These are phyloP conservation scores for Kazachstania taianensis DNA, from an alignment of 805 yeast genomes.

Conservation along the genomic window DNA sequence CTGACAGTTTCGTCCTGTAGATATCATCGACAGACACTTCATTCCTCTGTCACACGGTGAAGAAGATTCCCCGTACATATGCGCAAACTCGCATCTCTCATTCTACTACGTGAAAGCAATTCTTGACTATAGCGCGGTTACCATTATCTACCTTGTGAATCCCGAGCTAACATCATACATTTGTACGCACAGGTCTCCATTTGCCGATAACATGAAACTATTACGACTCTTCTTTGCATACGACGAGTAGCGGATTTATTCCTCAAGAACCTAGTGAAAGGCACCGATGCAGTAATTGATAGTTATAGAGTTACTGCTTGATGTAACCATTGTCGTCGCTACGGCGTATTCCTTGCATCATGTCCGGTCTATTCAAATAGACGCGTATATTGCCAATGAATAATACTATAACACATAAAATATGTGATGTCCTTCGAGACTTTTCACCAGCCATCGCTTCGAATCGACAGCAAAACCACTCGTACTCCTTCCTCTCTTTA, in stretches of 20 bases:
- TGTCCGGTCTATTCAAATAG: slow-evolving; percentile 14
- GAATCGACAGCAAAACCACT: neutral
- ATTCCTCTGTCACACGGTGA: slow-evolving; percentile 26
- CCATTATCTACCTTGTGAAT: slow-evolving; percentile 10
- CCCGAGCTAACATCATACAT: slow-evolving; percentile 16
- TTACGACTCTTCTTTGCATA: slow-evolving; percentile 14
- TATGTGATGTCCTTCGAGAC: slow-evolving; percentile 6
- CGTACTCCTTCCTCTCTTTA: no score
- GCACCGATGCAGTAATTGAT: slow-evolving; percentile 15
- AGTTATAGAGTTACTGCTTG: slow-evolving; percentile 26
- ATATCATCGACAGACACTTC: slow-evolving; percentile 27
- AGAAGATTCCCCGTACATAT: slow-evolving; percentile 17
- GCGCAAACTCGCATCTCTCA: slow-evolving; percentile 27
- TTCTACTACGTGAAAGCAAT: slow-evolving; percentile 25
- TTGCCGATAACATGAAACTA: slow-evolving; percentile 23
- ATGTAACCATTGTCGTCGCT: slow-evolving; percentile 32
- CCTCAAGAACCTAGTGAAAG: slow-evolving; percentile 29
- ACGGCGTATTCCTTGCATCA: slow-evolving; percentile 25
- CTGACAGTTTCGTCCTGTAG: slow-evolving; percentile 12
- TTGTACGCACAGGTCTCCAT: slow-evolving; percentile 30
- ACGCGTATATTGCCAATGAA: slow-evolving; percentile 21
- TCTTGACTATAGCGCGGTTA: slow-evolving; percentile 5
- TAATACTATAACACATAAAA: slow-evolving; percentile 27
- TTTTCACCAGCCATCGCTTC: neutral
- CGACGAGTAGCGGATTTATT: slow-evolving; percentile 28